Evolutionary conservation across 2,329 filamentous ascomycete species (phyloP).

Genomic region (Gaeumannomyces tritici): DNA sequence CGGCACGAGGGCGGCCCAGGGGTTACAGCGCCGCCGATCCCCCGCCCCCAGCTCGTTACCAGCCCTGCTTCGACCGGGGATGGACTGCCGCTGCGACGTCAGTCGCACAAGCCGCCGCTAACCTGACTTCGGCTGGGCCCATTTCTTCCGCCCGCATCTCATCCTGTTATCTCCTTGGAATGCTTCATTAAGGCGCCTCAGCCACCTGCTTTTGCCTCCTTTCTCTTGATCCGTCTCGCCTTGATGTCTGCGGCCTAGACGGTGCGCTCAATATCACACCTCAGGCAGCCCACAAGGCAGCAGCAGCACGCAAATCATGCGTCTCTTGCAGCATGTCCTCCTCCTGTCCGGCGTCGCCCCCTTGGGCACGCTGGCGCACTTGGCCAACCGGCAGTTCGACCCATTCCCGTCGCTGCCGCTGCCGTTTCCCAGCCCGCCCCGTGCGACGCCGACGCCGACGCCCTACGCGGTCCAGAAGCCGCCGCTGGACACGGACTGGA

Average conservation of each 20-base stretch:
- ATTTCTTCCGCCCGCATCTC: no score
- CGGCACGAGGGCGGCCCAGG: not conserved
- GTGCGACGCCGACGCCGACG: not conserved
- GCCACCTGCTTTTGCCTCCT: no score
- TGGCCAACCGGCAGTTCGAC: not conserved
- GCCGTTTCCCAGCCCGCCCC: not conserved
- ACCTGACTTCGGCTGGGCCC: not conserved
- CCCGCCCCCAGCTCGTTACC: no score
- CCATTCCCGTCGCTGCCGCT: not conserved
- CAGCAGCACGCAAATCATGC: not conserved
- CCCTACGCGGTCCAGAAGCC: slow-evolving; percentile 27
- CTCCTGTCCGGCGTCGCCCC: not conserved
- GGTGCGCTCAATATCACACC: not conserved
- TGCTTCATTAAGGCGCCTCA: not conserved
- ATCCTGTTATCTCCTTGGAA: not conserved
- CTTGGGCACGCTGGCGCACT: not conserved
- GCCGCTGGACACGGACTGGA: slow-evolving; percentile 42
- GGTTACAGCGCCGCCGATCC: not conserved
- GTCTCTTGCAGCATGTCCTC: not conserved
- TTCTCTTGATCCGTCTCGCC: not conserved
- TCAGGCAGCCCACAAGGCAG: not conserved
- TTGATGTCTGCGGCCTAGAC: not conserved
- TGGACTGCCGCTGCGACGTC: not conserved
- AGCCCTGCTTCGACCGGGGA: not conserved
- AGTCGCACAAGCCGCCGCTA: not conserved